Evolutionary conservation across 148 eudicot genomes (phyloP).

Genomic region (Rhododendron griersonianum): DNA sequence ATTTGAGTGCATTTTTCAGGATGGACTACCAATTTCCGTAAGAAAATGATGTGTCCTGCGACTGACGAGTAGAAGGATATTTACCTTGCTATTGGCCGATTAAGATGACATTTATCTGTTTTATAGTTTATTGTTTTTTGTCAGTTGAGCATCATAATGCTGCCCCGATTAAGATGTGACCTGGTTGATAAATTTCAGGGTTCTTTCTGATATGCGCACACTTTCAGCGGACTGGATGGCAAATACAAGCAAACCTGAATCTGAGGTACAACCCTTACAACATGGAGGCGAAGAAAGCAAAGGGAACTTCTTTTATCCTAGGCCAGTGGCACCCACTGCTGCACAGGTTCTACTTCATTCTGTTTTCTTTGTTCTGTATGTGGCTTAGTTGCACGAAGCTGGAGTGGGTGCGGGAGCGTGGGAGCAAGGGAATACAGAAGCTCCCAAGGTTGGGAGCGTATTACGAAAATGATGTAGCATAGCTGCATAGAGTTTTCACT

Average conservation of each 20-base stretch:
- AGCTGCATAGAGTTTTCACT: too few species aligned
- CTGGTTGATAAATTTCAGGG: conserved; percentile 46
- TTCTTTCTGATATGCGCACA: conserved; percentile 98
- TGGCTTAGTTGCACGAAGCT: too few species aligned
- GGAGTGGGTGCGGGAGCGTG: too few species aligned
- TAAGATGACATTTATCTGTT: not conserved
- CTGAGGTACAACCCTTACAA: conserved; percentile 58
- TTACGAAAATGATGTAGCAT: too few species aligned
- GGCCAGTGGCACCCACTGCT: conserved; percentile 96
- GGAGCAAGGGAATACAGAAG: too few species aligned
- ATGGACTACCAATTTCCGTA: not conserved
- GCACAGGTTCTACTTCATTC: conserved; percentile 62
- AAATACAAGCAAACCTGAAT: conserved; percentile 78
- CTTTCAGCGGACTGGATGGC: conserved; percentile 99
- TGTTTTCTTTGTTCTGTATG: not conserved
- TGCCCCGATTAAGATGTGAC: not conserved
- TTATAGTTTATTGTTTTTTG: not conserved
- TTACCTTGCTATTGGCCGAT: not conserved
- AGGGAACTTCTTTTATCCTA: conserved; percentile 78
- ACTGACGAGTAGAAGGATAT: not conserved
- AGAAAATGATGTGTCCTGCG: not conserved
- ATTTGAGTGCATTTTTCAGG: not conserved
- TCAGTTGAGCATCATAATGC: not conserved
- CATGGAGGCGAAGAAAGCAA: conserved; percentile 87
- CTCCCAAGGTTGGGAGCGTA: too few species aligned